These are phyloP conservation scores for Colletotrichum zoysiae DNA, from an alignment of 2,329 filamentous ascomycete genomes.

Conservation along the genomic window DNA sequence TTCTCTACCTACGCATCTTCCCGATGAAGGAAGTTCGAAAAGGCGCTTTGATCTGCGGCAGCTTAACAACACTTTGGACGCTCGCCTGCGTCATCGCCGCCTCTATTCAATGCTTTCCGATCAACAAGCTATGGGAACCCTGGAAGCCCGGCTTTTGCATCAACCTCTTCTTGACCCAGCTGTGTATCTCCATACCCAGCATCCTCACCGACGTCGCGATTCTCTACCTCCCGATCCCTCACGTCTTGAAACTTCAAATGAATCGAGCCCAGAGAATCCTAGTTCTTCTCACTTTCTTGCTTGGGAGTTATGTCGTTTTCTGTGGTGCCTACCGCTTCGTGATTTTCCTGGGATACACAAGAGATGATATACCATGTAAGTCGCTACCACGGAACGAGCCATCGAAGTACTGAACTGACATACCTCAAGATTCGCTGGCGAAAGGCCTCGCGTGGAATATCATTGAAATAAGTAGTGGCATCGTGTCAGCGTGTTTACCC, in stretches of 20 bases:
- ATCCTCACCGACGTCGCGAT: conserved; percentile 38
- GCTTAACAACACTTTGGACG: conserved; percentile 27
- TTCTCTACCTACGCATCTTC: conserved; percentile 59
- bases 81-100: conserved; percentile 35
- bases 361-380: conserved; percentile 34
- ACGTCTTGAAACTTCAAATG: conserved; percentile 37
- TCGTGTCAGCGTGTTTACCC: conserved; percentile 36
- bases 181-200: conserved; percentile 32
- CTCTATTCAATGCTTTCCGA: conserved; percentile 25
- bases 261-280: conserved; percentile 26
- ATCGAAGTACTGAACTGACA: background rate
- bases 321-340: conserved; percentile 34
- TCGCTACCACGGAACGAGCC: background rate
- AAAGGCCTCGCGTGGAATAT: conserved; percentile 38
- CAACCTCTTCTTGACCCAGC: conserved; percentile 35
- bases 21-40: conserved; percentile 48
- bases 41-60: conserved; percentile 34
- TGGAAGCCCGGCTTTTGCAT: conserved; percentile 37
- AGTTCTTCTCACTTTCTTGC: conserved; percentile 33
- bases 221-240: conserved; percentile 35
- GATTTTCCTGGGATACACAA: conserved; percentile 29
- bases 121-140: conserved; percentile 35
- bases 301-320: conserved; percentile 38
- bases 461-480: conserved; percentile 38
- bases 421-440: conserved; percentile 12